A percentile compares a stretch with the other conserved stretches of the same genome.
phyloP scores from a whole-genome alignment of 176 grass and related monocot genomes.

The Eremochloa ophiuroides region DNA sequence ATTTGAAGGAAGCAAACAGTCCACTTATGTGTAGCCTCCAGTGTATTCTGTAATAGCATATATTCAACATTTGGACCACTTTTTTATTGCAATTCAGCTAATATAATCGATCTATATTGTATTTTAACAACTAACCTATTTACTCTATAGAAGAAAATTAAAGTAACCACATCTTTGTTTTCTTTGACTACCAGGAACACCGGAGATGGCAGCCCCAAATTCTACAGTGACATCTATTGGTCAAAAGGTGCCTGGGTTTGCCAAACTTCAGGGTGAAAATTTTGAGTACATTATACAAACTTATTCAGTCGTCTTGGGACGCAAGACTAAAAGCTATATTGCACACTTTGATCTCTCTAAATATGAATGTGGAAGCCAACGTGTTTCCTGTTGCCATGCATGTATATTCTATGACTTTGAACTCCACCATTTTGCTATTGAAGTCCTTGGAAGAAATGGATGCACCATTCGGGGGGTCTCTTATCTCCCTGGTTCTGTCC shows the following conservation, averaged over 20 bases:
- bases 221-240: neutral
- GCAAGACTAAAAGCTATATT: conserved; percentile 29
- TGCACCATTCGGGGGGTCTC: conserved; percentile 45
- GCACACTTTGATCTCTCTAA: conserved; percentile 63
- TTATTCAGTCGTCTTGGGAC: conserved; percentile 67
- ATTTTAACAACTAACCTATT: neutral
- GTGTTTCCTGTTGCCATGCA: conserved; percentile 57
- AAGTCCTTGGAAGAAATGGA: conserved; percentile 61
- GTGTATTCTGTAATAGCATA: neutral
- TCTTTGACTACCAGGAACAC: neutral
- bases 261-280: conserved; percentile 66
- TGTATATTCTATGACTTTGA: conserved; percentile 80
- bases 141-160: conserved; percentile 9
- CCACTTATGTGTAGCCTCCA: neutral
- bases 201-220: neutral
- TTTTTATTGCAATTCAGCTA: neutral
- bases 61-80: neutral
- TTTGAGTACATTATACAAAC: conserved; percentile 54
- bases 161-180: neutral
- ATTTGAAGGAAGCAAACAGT: neutral
- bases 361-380: neutral
- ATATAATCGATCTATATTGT: neutral
- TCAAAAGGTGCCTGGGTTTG: conserved; percentile 44
- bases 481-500: conserved; percentile 33
- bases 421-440: conserved; percentile 46